A percentile compares a stretch with the other conserved stretches of the same genome.
phyloP scores from a whole-genome alignment of 108 stramenopile genomes.

The Parmales sp. region DNA sequence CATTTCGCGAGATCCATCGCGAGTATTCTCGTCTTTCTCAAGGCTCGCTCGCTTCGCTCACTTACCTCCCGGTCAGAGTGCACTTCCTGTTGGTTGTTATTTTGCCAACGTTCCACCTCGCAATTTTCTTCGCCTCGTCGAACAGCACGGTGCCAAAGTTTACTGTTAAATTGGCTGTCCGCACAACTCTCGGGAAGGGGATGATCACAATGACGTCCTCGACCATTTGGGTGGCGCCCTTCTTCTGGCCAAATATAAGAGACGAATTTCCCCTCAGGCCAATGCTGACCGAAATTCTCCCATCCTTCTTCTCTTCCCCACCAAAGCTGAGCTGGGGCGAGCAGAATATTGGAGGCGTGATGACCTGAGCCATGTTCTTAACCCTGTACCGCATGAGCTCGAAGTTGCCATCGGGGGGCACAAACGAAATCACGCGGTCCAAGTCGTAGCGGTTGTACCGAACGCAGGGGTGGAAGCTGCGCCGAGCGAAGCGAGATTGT shows the following conservation, averaged over 20 bases:
- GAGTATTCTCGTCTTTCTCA: no score
- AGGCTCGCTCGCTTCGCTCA: no score
- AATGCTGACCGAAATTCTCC: background rate
- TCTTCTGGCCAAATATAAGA: conserved; percentile 8
- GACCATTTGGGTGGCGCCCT: conserved; percentile 51
- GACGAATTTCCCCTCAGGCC: conserved; percentile 18
- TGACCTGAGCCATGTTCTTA: conserved; percentile 18
- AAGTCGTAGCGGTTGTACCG: conserved; percentile 81
- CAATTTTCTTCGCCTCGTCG: conserved; percentile 85
- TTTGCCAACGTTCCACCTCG: conserved; percentile 83
- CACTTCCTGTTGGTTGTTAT: conserved; percentile 30
- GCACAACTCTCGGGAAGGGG: conserved; percentile 85
- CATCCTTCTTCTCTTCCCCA: conserved; percentile 20
- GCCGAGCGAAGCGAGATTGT: no score
- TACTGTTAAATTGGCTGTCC: conserved; percentile 71
- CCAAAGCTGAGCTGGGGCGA: conserved; percentile 57
- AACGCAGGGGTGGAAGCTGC: conserved; percentile 97
- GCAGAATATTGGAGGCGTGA: conserved; percentile 68
- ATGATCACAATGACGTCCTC: conserved; percentile 85
- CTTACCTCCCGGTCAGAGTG: no score
- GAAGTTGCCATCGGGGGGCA: conserved; percentile 96
- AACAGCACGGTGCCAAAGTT: conserved; percentile 67
- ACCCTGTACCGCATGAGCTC: conserved; percentile 93
- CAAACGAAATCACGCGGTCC: conserved; percentile 87
- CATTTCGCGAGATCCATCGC: no score